Evolutionary conservation across 306 rosid species (phyloP), one percentile per base, ranked within the genome.

Genomic region (Quercus mongolica): DNA sequence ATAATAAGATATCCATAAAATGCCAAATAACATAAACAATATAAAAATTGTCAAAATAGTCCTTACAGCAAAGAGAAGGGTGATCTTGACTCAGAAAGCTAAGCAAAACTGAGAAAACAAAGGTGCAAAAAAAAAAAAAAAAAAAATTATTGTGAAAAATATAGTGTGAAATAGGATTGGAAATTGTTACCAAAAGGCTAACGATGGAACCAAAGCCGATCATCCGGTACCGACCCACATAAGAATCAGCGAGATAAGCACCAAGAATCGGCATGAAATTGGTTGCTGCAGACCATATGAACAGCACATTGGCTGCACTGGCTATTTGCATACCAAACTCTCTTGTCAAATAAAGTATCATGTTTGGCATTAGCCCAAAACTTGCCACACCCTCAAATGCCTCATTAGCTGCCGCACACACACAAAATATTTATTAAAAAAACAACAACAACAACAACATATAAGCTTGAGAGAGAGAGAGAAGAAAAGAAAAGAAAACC

Each of bases 321-420:
- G 72, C 65, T 21, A 52, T 54, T 21, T 41, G 18, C 82, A 82
- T 41, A 13, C 75, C 75, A 46, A 73, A 82, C 20, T 44, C 79
- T 58, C 56, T 73, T 1, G 82, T 82, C 79, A 82, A 56, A 74
- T 82, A 82, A 14, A 82, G 55, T 12, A 82, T 78, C 82, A 82
- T 77, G 65, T 57, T 73, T 23, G 85, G 82, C 25, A 15, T 4
- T 15, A 82, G 49, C 57, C 85, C 85, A 69, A 17, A 3, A 65
- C 67, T 77, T 4, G 85, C 78, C 8, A 46, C 33, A 9, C 41
- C 78, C 79, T 82, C 82, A 73, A 82, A 61, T 35, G 82, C 62
- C 10, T 70, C 85, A 56, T 65, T 77, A 7, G 74, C 85, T 82
- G 72, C 59, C 52, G 13, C 74, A 46, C 4, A 46, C 74, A 71